Base-by-base conservation (phyloP, 2,329 filamentous ascomycete genomes). In the Didymella keratinophila region DNA sequence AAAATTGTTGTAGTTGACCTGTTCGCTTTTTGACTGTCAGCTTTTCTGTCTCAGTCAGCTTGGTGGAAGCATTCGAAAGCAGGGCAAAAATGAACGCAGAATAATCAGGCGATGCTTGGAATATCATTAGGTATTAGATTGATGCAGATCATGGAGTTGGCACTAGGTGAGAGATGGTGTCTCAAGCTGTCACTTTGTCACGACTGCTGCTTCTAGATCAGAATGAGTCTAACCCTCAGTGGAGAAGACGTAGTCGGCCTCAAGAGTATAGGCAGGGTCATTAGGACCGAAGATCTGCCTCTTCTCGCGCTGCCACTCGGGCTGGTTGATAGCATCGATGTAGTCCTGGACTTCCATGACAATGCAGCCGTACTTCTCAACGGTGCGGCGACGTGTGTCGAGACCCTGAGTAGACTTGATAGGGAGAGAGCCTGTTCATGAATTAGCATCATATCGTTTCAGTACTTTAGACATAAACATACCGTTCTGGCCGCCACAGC, bases 291-390 rank as follows among this genome's bases (percentile, higher is more conserved):
- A 84, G 60, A 84, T 81, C 61, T 84, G 77, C 71, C 76, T 80
- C 65, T 80, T 78, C 45, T 82, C 78, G 54, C 93, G 86, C 58
- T 87, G 87, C 94, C 94, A 97, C 77, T 92, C 86, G 0, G 93
- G 93, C 68, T 96, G 86, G 79, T 97, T 97, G 79, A 98, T 95
- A 25, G 84, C 93, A 74, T 96, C 93, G 71, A 97, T 96, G 86
- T 88, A 97, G 76, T 95, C 93, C 82, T 97, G 87, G 12, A 95
- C 91, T 80, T 97, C 94, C 77, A 97, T 85, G 47, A 97, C 94
- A 25, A 97, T 72, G 77, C 94, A 97, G 30, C 92, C 93, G 72
- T 93, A 92, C 80, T 93, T 75, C 55, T 86, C 83, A 25, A 92
- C 89, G 8, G 84, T 85, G 36, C 88, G 82, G 3, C 86, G 84